Percentiles rank a stretch among this genome's conserved stretches.
These are phyloP conservation scores for Candida neerlandica DNA, from an alignment of 1,139 yeast genomes.

Conservation along the genomic window DNA sequence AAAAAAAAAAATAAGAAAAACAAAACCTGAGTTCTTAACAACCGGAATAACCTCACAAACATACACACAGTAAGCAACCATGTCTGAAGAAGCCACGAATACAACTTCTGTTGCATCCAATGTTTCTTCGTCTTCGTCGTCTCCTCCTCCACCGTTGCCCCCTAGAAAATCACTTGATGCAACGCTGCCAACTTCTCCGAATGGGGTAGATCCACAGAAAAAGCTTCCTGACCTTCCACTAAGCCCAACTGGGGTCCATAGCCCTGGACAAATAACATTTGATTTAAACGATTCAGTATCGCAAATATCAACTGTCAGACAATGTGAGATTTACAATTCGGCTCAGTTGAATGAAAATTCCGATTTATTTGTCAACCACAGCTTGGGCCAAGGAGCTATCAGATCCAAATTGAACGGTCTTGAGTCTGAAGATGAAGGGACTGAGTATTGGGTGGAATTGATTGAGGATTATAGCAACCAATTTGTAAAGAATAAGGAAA, in stretches of 20 bases:
- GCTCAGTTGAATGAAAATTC: constrained; percentile 41
- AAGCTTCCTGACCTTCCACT: constrained; percentile 12
- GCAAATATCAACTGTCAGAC: constrained; percentile 34
- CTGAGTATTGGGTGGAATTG: constrained; percentile 28
- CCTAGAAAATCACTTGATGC: constrained; percentile 7
- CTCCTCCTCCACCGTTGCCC: constrained; percentile 12
- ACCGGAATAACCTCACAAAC: background rate
- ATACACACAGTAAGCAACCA: background rate
- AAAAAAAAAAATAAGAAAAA: background rate
- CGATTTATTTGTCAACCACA: constrained; percentile 27
- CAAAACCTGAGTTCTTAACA: background rate
- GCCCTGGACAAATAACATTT: constrained; percentile 7
- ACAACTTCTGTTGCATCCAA: background rate
- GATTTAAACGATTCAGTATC: constrained; percentile 25
- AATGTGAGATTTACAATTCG: constrained; percentile 33
- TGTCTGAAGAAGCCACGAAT: background rate
- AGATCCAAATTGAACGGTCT: constrained; percentile 9
- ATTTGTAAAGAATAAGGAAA: constrained; percentile 20
- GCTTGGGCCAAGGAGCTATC: constrained; percentile 13
- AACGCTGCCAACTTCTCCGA: background rate
- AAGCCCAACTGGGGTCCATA: background rate
- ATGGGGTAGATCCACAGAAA: background rate
- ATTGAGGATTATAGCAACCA: constrained; percentile 26
- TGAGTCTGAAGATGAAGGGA: constrained; percentile 13
- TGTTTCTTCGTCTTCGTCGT: background rate